A percentile compares a stretch with the other conserved stretches of the same genome.
Conservation (phyloP, 1,139 yeast genomes). For the Suhomyces wounanorum region DNA sequence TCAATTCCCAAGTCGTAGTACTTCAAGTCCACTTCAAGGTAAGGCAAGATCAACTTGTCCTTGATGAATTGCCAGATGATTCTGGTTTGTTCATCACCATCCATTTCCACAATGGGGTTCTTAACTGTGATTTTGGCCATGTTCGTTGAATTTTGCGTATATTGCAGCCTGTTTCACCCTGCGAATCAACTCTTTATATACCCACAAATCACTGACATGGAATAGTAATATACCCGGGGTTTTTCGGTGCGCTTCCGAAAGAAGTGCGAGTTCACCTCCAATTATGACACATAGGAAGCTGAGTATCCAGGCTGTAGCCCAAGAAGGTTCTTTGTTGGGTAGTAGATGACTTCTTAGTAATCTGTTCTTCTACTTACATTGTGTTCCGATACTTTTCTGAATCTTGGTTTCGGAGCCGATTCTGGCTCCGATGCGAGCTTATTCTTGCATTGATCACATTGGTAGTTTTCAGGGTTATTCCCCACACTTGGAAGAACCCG, state of each 20-base stretch:
- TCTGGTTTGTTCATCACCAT: constrained; percentile 87
- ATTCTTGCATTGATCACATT: background rate
- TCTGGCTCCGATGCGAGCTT: background rate
- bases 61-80: constrained; percentile 80
- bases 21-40: constrained; percentile 69
- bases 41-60: constrained; percentile 68
- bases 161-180: background rate
- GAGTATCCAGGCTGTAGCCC: background rate
- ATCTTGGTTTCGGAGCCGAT: background rate
- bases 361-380: too few relatives aligned
- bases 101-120: constrained; percentile 77
- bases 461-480: background rate
- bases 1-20: constrained; percentile 76
- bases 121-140: constrained; percentile 62
- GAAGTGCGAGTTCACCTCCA: background rate
- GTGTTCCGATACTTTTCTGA: too few relatives aligned
- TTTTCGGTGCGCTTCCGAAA: constrained; percentile 6
- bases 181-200: background rate
- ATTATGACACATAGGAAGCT: background rate
- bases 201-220: constrained; percentile 1
- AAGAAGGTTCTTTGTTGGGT: background rate
- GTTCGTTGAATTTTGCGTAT: background rate
- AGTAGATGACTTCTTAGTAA: too few relatives aligned
- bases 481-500: constrained; percentile 3
- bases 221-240: constrained; percentile 2